A percentile compares a stretch with the other conserved stretches of the same genome.
phyloP scores from a whole-genome alignment of 768 basidiomycete species.

The Pulveroboletus frians region DNA sequence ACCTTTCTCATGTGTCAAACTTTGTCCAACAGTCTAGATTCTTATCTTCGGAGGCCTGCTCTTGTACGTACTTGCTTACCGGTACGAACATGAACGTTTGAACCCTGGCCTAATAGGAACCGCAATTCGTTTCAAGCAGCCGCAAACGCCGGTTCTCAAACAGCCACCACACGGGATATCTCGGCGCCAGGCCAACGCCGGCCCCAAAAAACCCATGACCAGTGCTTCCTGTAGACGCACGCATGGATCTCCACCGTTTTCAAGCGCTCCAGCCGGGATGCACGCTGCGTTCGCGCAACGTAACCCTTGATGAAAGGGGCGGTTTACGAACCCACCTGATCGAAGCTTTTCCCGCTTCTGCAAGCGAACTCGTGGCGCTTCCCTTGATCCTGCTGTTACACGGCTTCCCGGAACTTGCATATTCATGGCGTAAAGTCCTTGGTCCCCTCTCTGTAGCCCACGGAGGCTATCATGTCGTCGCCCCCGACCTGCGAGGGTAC shows the following conservation, averaged over 20 bases:
- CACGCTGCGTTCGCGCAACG: conserved; percentile 31
- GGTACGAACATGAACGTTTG: not conserved
- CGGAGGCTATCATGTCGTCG: conserved; percentile 54
- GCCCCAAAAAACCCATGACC: not conserved
- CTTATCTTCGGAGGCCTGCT: not conserved
- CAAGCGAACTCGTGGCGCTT: conserved; percentile 19
- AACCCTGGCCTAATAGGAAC: conserved; percentile 1
- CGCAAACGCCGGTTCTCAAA: not conserved
- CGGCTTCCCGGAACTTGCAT: conserved; percentile 64
- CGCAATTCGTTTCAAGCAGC: not conserved
- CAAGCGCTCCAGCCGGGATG: conserved; percentile 28
- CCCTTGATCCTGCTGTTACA: conserved; percentile 56
- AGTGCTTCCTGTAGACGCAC: not conserved
- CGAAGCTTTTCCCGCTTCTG: conserved; percentile 36
- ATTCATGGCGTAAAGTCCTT: conserved; percentile 60
- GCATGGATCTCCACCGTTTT: conserved; percentile 14
- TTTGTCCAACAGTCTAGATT: conserved; percentile 3
- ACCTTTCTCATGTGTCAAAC: conserved; percentile 5
- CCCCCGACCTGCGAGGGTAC: conserved; percentile 56
- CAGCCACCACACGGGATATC: not conserved
- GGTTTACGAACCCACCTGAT: conserved; percentile 40
- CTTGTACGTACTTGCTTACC: conserved; percentile 11
- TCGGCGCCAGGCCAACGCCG: not conserved
- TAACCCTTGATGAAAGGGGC: conserved; percentile 45
- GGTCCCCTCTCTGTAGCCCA: conserved; percentile 39